Evolutionary conservation across 164 flowering plant species (phyloP), one percentile per base, ranked within the genome.

Genomic region (Aristolochia californica): DNA sequence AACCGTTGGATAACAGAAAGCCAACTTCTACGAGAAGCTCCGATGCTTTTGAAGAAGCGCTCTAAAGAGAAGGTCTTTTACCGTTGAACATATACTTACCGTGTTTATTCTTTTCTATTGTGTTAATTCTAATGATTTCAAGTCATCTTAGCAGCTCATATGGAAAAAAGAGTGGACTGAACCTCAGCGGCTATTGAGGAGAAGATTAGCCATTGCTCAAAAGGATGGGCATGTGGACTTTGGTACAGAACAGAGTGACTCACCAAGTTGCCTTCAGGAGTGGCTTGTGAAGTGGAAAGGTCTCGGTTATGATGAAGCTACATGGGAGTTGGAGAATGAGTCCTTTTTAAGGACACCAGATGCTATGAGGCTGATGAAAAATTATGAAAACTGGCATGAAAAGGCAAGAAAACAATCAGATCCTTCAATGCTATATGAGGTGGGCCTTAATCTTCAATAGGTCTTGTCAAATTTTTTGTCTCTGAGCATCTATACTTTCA

Each of bases 211-310:
- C 47, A 43, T 61, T 50, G 40, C 74, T 34, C 60, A 63, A 21
- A 53, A 65, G 56, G 69, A 55, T 51, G 57, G 21, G 48, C 68
- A 45, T 54, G 65, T 62, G 44, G 23, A 56, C 63, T 27, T 55
- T 53, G 56, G 13, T 43, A 38, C 24, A 47, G n/a, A 43, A 18
- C n/a, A 24, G n/a, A 13, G 24, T 24, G 50, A 43, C 11, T 17
- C 17, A 25, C 5, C 57, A 53, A 18, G 24, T 27, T 43, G 34
- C 24, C 50, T 26, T 26, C 45, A 27, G 25, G 93, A 85, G 62
- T 88, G 96, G 96, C 80, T 88, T 69, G 93, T 88, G 66, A 85
- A 88, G 70, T 88, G 96, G 96, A 52, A 62, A 62, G 83, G 88
- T 61, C 88, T 88, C 71, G 81, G 61, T 62, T 85, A 85, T 72